Evolutionary conservation across 305 asterid species (phyloP).

Genomic region (Striga hermonthica): DNA sequence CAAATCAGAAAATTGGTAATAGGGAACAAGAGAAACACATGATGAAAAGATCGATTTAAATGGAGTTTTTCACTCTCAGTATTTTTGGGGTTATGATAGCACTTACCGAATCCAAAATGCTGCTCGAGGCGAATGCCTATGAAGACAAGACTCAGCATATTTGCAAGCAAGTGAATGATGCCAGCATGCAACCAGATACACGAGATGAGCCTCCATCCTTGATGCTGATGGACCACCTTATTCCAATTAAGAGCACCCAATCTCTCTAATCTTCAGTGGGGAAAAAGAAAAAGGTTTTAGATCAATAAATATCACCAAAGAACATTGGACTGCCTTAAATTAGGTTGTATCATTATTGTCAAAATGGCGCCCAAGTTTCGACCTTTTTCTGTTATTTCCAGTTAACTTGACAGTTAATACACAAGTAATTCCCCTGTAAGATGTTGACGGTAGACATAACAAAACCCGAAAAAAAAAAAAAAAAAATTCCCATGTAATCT

Average conservation of each 20-base stretch:
- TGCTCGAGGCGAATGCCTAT: constrained; percentile 92
- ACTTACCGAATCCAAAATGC: constrained; percentile 79
- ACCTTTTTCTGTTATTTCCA: not conserved
- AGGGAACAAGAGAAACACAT: not conserved
- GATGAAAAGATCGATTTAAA: not conserved
- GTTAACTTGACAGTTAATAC: no score
- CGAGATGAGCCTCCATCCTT: constrained; percentile 85
- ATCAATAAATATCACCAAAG: not conserved
- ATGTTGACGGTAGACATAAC: no score
- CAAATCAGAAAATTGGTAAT: not conserved
- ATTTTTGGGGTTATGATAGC: not conserved
- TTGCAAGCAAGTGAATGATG: constrained; percentile 65
- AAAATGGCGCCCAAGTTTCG: not conserved
- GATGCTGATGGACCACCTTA: constrained; percentile 66
- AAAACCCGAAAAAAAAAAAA: not conserved
- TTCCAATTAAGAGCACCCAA: constrained; percentile 81
- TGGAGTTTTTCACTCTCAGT: not conserved
- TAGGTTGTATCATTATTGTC: not conserved
- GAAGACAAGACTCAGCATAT: constrained; percentile 67
- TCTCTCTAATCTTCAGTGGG: constrained; percentile 48
- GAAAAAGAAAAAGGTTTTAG: constrained; percentile 17
- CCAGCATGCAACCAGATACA: constrained; percentile 94
- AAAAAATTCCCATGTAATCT: not conserved
- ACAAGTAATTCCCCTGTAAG: no score
- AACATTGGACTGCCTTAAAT: not conserved